Conservation (phyloP, 129 eudicot genomes). For the Ambrosia trifida region DNA sequence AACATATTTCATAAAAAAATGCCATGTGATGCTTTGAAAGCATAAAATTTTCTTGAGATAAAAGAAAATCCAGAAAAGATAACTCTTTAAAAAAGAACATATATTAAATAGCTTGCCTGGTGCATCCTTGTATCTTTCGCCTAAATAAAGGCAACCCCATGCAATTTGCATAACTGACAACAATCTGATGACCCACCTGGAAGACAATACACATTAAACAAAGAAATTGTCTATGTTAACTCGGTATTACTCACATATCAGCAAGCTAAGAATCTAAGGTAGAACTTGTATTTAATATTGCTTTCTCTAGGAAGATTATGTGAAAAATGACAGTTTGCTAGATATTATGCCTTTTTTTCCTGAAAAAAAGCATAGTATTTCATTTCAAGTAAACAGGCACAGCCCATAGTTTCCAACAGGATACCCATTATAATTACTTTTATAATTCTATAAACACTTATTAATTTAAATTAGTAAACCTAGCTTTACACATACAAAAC, state of each 20-base stretch:
- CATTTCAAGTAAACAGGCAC: neutral
- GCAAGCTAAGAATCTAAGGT: slow-evolving; percentile 5
- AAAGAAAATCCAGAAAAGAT: neutral
- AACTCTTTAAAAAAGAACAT: slow-evolving; percentile 25
- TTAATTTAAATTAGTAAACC: too few relatives aligned
- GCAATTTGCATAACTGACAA: slow-evolving; percentile 84
- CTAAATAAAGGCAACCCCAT: slow-evolving; percentile 94
- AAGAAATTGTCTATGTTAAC: slow-evolving; percentile 6
- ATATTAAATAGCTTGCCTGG: slow-evolving; percentile 69
- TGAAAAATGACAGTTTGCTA: neutral
- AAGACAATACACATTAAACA: slow-evolving; percentile 14
- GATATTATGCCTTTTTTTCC: neutral
- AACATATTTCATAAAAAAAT: neutral
- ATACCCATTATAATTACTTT: neutral
- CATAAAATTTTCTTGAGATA: neutral
- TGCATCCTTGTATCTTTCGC: slow-evolving; percentile 85
- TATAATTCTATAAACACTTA: neutral
- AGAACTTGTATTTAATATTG: slow-evolving; percentile 1
- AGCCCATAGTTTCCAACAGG: neutral
- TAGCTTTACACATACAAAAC: too few relatives aligned
- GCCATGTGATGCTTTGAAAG: neutral
- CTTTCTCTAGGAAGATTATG: slow-evolving; percentile 4
- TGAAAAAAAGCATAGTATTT: neutral
- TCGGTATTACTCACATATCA: slow-evolving; percentile 7
- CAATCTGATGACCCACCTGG: slow-evolving; percentile 97